Conservation (phyloP, 495 filamentous ascomycete species). For the Talaromyces borbonicus region DNA sequence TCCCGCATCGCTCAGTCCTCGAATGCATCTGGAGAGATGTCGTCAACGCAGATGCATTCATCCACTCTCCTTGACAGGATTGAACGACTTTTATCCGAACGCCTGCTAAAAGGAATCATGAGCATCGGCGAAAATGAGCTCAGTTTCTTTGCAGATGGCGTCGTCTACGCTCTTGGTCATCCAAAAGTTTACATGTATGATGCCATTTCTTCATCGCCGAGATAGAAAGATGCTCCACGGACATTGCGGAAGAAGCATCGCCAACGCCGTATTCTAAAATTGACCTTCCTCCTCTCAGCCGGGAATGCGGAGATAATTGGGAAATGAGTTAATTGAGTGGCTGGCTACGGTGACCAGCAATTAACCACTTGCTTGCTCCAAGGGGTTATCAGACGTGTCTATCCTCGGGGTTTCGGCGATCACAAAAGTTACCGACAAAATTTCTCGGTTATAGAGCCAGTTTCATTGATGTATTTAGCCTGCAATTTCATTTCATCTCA, state of each 20-base stretch:
- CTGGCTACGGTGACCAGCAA: background rate
- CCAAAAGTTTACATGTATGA: slow-evolving; percentile 13
- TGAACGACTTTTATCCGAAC: slow-evolving; percentile 26
- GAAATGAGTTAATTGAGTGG: no score
- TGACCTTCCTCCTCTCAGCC: no score
- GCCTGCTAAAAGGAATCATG: slow-evolving; percentile 23
- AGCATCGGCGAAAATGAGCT: slow-evolving; percentile 30
- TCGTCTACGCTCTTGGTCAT: slow-evolving; percentile 29
- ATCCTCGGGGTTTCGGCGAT: no score
- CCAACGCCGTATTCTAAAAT: background rate
- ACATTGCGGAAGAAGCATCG: background rate
- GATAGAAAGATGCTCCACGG: no score
- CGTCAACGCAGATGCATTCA: background rate
- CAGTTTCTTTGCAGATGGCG: slow-evolving; percentile 34
- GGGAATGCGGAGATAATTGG: no score
- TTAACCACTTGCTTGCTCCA: no score
- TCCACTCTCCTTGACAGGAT: slow-evolving; percentile 21
- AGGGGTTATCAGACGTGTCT: no score
- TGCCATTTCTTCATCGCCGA: background rate
- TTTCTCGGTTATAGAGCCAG: no score
- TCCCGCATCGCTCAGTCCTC: slow-evolving; percentile 14
- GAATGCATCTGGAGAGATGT: background rate
- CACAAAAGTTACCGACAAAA: no score
- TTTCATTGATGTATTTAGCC: no score
- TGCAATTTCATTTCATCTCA: no score